Evolutionary conservation across 805 yeast genomes (phyloP).

Genomic region (Candida easanensis): DNA sequence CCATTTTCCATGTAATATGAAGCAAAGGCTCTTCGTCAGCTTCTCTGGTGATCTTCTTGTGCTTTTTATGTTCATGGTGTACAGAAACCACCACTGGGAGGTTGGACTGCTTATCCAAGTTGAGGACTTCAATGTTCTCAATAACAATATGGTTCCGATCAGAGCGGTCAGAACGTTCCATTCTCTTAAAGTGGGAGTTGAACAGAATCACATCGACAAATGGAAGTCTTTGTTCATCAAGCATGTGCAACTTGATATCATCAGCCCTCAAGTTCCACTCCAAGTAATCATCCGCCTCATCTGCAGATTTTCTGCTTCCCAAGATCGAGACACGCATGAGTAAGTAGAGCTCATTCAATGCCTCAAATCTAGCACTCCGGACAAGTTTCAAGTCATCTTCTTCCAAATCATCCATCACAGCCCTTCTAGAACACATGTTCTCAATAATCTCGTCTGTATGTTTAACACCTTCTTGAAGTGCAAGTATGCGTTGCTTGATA

Average conservation of each 20-base stretch:
- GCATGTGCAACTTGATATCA: conserved; percentile 66
- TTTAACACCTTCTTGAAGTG: conserved; percentile 47
- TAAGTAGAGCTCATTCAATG: conserved; percentile 41
- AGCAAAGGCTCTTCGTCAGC: conserved; percentile 34
- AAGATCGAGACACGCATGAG: conserved; percentile 42
- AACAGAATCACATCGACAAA: conserved; percentile 70
- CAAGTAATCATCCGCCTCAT: conserved; percentile 36
- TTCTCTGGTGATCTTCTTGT: conserved; percentile 18
- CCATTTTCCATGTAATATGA: conserved; percentile 68
- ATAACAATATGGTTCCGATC: conserved; percentile 60
- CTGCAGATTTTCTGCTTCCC: conserved; percentile 29
- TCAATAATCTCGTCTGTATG: conserved; percentile 40
- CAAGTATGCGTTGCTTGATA: conserved; percentile 44
- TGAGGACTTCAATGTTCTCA: conserved; percentile 64
- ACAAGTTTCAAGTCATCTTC: conserved; percentile 42
- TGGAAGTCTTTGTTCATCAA: conserved; percentile 57
- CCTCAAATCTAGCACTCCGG: conserved; percentile 34
- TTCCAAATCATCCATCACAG: conserved; percentile 47
- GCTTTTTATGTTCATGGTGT: conserved; percentile 10
- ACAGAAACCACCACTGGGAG: conserved; percentile 68
- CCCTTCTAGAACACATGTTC: conserved; percentile 49
- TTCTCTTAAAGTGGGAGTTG: conserved; percentile 55
- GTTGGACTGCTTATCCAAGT: conserved; percentile 51
- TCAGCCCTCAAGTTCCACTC: conserved; percentile 68
- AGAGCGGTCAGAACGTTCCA: conserved; percentile 64